phyloP scores from a whole-genome alignment of 2,329 filamentous ascomycete genomes.

The Cladosporium sp. region DNA sequence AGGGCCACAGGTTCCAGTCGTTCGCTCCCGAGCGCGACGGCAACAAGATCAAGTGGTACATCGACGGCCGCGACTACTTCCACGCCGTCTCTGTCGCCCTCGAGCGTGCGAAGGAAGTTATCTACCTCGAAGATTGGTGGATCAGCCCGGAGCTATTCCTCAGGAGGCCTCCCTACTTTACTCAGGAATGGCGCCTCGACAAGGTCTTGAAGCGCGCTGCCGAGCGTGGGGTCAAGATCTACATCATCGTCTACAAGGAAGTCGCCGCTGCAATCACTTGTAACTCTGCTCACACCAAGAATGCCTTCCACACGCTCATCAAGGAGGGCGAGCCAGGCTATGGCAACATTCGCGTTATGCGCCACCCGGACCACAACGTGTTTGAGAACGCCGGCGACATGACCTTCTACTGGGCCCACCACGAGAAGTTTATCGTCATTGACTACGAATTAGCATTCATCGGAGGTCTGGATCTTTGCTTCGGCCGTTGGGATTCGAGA shows the following conservation, averaged over 20 bases:
- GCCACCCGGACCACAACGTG: conserved; percentile 92
- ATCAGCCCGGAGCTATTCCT: conserved; percentile 82
- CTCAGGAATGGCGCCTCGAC: conserved; percentile 83
- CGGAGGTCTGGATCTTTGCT: conserved; percentile 89
- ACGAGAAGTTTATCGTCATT: conserved; percentile 95
- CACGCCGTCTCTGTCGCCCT: conserved; percentile 85
- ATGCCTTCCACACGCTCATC: conserved; percentile 71
- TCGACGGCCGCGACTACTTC: conserved; percentile 91
- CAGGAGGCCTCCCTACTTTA: conserved; percentile 71
- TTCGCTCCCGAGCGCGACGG: conserved; percentile 82
- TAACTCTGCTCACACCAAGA: conserved; percentile 89
- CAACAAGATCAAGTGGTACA: conserved; percentile 88
- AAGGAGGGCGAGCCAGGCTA: conserved; percentile 74
- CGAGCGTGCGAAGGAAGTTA: conserved; percentile 84
- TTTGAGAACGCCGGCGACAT: conserved; percentile 91
- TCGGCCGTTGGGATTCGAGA: conserved; percentile 85
- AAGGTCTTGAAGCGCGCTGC: conserved; percentile 80
- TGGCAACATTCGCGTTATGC: conserved; percentile 82
- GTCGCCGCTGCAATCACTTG: conserved; percentile 62
- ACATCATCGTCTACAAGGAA: conserved; percentile 87
- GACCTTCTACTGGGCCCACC: conserved; percentile 97
- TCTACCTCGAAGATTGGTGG: conserved; percentile 98
- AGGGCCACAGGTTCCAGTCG: conserved; percentile 77
- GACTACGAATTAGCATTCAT: conserved; percentile 90
- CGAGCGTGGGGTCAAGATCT: conserved; percentile 91